Conservation (phyloP, 441 rosid species). For the Populus hybrid region DNA sequence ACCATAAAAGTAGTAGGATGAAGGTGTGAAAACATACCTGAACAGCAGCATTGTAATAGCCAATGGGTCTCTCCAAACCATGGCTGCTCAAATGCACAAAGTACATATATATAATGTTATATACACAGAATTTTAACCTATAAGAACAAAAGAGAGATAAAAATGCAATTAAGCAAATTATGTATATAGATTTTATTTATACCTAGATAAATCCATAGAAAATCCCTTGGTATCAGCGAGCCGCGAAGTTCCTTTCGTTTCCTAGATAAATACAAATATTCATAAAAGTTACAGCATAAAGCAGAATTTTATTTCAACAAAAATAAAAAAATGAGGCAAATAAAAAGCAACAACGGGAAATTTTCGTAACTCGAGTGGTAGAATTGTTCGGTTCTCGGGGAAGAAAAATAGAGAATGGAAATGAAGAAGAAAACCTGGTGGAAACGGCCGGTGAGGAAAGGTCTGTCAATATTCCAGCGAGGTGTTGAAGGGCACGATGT, state of each 20-base stretch:
- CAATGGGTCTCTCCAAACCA: constrained; percentile 65
- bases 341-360: neutral
- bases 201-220: constrained; percentile 42
- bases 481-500: constrained; percentile 66
- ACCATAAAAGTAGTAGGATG: neutral
- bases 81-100: constrained; percentile 32
- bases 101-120: neutral
- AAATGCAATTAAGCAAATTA: neutral
- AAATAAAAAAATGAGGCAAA: neutral
- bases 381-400: neutral
- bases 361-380: neutral
- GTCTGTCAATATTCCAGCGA: constrained; percentile 90
- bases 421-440: constrained; percentile 46
- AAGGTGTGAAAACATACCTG: constrained; percentile 46
- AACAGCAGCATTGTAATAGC: constrained; percentile 75
- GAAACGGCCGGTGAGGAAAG: constrained; percentile 90
- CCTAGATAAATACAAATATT: constrained; percentile 31
- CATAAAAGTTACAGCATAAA: neutral
- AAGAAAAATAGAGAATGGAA: no score
- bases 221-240: constrained; percentile 47
- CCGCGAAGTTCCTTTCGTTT: constrained; percentile 55
- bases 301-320: neutral
- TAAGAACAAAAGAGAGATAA: neutral
- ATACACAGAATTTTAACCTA: neutral
- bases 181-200: neutral